Evolutionary conservation across 805 yeast species (phyloP), one percentile per base, ranked within the genome.

Genomic region (Ogataea dorogensis): DNA sequence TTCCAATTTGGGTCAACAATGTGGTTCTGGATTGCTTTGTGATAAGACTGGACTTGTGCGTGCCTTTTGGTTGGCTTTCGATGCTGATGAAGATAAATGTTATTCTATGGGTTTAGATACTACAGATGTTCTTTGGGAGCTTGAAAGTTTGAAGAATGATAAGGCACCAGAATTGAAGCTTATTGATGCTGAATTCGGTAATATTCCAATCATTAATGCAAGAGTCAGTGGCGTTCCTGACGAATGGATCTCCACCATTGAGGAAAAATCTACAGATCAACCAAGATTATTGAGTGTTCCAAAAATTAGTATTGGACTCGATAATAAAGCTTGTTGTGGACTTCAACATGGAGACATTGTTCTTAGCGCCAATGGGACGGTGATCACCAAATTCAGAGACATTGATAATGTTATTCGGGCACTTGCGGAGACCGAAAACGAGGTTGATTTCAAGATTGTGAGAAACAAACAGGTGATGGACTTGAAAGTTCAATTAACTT

Each of bases 151-250:
- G 36, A 73, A 71, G 42, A 65, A 69, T 14, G 72, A 72, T 28
- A 53, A 60, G 14, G 58, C 61, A 1, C 88, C 91, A 5, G 65
- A 71, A 18, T 55, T 79, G 26, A 70, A 83, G 42, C 78, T 86
- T 31, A 70, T 89, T 32, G 96, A 88, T 53, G 81, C 86, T 23
- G 96, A 86, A 51, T 79, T 86, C 49, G 72, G 74, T 11, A 69
- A 88, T 0, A 66, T 83, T 21, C 73, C 86, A 2, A 67, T 87
- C 16, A 71, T 79, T 17, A 81, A 77, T 52, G 95, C 94, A 2
- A 77, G 96, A 59, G 75, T 85, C 28, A 72, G 86, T 52, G 95
- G 95, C n/a, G 95, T 88, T 15, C 76, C 93, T 0, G 91, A 85
- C 49, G 77, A 76, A 27, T 87, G 95, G 94, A 82, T 89, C 42